phyloP scores from a whole-genome alignment of 2,329 filamentous ascomycete genomes.

The Fusarium multiceps region DNA sequence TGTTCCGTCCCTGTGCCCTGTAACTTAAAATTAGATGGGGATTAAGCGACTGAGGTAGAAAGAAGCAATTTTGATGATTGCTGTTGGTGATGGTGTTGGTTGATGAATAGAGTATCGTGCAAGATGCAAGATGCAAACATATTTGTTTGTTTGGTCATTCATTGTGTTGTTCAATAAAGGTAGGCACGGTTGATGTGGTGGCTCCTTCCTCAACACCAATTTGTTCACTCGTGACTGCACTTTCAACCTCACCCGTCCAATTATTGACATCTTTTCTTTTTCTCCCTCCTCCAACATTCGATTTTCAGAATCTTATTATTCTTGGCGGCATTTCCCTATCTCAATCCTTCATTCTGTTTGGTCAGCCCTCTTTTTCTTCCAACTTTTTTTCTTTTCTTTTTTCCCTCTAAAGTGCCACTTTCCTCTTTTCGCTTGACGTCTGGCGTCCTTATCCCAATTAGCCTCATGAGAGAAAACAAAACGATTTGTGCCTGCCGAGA shows the following conservation, averaged over 20 bases:
- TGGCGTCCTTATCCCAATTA: conserved; percentile 22
- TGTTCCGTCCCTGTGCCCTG: conserved; percentile 29
- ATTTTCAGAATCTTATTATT: not conserved
- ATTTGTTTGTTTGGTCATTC: not conserved
- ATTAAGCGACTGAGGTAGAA: not conserved
- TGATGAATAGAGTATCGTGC: not conserved
- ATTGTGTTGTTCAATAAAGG: not conserved
- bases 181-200: not conserved
- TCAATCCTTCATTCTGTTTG: not conserved
- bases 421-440: conserved; percentile 25
- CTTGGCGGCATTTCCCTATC: not conserved
- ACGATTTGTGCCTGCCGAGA: conserved; percentile 4
- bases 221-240: not conserved
- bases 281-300: not conserved
- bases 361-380: not conserved
- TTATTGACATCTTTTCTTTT: conserved; percentile 1
- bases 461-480: not conserved
- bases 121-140: conserved; percentile 1
- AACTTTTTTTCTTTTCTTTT: not conserved
- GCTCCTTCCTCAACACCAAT: conserved; percentile 1
- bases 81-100: not conserved
- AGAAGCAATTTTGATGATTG: conserved; percentile 18
- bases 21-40: conserved; percentile 21
- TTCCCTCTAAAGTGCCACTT: conserved; percentile 11
- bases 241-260: not conserved